Conservation (phyloP, 768 basidiomycete genomes). For the Lactarius akahatsu region DNA sequence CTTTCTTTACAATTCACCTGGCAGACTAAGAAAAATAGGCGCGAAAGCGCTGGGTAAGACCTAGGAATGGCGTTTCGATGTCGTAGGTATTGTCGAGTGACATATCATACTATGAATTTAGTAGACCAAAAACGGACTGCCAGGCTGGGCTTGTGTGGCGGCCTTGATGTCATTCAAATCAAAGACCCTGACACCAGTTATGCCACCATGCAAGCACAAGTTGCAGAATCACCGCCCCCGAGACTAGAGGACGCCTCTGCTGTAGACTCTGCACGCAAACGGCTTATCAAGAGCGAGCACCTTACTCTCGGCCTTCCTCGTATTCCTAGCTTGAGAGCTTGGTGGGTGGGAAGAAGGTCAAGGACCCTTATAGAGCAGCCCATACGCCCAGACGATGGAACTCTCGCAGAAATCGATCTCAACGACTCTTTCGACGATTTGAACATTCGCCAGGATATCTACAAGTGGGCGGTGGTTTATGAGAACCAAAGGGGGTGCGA, state of each 20-base stretch:
- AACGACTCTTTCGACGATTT: slow-evolving; percentile 9
- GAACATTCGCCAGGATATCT: slow-evolving; percentile 47
- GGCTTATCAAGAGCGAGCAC: neutral
- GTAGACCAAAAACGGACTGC: neutral
- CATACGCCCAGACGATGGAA: neutral
- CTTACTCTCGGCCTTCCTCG: neutral
- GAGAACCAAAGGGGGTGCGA: slow-evolving; percentile 80
- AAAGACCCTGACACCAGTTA: neutral
- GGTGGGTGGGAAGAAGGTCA: neutral
- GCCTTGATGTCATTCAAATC: slow-evolving; percentile 9
- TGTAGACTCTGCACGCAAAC: slow-evolving; percentile 12
- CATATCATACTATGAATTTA: neutral
- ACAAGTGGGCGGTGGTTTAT: slow-evolving; percentile 75
- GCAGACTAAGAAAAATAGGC: neutral
- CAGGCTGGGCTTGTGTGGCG: neutral
- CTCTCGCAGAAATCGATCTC: slow-evolving; percentile 15
- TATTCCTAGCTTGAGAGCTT: neutral
- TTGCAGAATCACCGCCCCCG: slow-evolving; percentile 17
- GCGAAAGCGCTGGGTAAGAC: neutral
- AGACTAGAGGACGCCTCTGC: slow-evolving; percentile 6
- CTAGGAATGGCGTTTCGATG: neutral
- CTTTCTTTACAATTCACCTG: too few species aligned
- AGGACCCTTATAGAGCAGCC: neutral
- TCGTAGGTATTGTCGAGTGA: neutral
- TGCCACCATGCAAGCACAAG: slow-evolving; percentile 18